phyloP scores from a whole-genome alignment of 2,329 filamentous ascomycete genomes.

The Colletotrichum brevisporum region DNA sequence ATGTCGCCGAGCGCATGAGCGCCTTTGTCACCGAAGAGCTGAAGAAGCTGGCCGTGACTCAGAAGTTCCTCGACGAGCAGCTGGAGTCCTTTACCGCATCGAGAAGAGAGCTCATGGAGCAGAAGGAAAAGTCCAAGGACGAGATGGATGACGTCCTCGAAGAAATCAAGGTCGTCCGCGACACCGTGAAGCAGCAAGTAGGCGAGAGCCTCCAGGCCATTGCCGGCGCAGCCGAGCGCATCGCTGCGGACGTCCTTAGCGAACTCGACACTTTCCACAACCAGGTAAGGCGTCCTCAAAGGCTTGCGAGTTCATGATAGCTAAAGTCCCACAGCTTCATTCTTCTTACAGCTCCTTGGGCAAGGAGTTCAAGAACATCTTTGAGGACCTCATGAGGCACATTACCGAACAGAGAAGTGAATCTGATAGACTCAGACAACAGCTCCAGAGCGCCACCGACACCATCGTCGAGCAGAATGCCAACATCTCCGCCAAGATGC shows the following conservation, averaged over 20 bases:
- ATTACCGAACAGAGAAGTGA: slow-evolving; percentile 83
- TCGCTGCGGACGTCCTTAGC: slow-evolving; percentile 88
- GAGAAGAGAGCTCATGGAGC: slow-evolving; percentile 76
- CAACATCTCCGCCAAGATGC: slow-evolving; percentile 75
- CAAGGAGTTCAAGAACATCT: slow-evolving; percentile 87
- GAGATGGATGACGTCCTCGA: slow-evolving; percentile 93
- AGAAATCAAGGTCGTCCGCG: slow-evolving; percentile 90
- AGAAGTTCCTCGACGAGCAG: slow-evolving; percentile 79
- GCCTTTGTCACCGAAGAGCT: slow-evolving; percentile 83
- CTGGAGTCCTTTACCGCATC: slow-evolving; percentile 77
- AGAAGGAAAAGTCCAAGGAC: slow-evolving; percentile 79
- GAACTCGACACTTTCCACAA: slow-evolving; percentile 89
- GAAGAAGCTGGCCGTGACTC: slow-evolving; percentile 77
- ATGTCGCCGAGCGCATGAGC: slow-evolving; percentile 80
- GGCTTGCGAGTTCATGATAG: fast-evolving
- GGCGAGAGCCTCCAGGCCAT: slow-evolving; percentile 88
- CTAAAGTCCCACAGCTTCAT: slow-evolving; percentile 72
- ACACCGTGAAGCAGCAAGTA: slow-evolving; percentile 89
- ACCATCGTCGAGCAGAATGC: slow-evolving; percentile 78
- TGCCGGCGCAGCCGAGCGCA: slow-evolving; percentile 86
- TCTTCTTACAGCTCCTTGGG: slow-evolving; percentile 87
- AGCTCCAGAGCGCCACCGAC: slow-evolving; percentile 79
- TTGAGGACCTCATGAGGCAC: slow-evolving; percentile 84
- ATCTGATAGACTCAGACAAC: slow-evolving; percentile 78
- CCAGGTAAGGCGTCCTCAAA: slow-evolving; percentile 59